Evolutionary conservation across 441 rosid species (phyloP), one percentile per base, ranked within the genome.

Genomic region (Breynia disticha): DNA sequence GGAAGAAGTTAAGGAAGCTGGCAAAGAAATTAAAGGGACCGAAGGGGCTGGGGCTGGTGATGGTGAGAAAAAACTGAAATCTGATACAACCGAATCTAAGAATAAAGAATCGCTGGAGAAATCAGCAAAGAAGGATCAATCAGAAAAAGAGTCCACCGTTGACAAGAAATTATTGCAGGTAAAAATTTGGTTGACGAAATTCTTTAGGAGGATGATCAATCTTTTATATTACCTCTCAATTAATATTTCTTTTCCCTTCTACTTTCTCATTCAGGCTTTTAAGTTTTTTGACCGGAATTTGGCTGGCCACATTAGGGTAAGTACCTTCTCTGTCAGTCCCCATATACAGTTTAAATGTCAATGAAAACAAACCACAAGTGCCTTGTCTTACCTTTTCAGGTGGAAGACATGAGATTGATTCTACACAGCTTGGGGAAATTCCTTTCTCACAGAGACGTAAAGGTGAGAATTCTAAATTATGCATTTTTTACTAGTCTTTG

Each of bases 211-310:
- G 54, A 20, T 39, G 46, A 19, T 4, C 6, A 6, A 22, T 8
- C 42, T 21, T 55, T 46, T 16, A 16, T 54, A 35, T 48, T 35
- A 21, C 20, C 50, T 16, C 16, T 56, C 4, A 6, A 28, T 16
- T 52, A 19, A 56, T 56, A 12, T 11, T 13, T 52, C 18, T 48
- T 54, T 28, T 56, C 18, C 44, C 17, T 41, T 37, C n/a, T 16
- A 52, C 19, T 41, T 46, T 6, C 5, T 55, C 58, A 18, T 52
- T 53, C 81, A 93, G 99, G 97, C 99, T 61, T 93, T 89, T 75
- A 80, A 93, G 69, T 89, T 93, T 61, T 93, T 93, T 68, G 97
- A 93, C 67, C 81, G 96, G 57, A 83, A 93, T 71, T 85, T 73
- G 57, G 74, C 76, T 55, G 99, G 32, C 32, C 32, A 80, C 61